A percentile compares a stretch with the other conserved stretches of the same genome.
phyloP scores from a whole-genome alignment of 2,329 filamentous ascomycete species.

The Cladosporium sp. region DNA sequence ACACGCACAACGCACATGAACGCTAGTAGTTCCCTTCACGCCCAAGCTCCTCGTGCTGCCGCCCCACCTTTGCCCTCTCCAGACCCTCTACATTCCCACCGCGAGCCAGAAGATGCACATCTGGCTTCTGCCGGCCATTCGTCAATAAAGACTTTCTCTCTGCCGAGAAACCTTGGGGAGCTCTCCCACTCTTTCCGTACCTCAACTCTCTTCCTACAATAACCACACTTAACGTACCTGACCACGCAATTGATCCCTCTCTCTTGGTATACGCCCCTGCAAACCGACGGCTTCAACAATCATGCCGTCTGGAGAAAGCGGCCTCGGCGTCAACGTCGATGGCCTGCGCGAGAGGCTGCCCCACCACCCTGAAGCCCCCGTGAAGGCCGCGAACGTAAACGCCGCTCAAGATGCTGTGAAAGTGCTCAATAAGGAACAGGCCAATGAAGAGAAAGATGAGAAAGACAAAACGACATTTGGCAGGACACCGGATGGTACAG shows the following conservation, averaged over 20 bases:
- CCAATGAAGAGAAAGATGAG: constrained; percentile 49
- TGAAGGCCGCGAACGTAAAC: constrained; percentile 37
- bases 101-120: constrained; percentile 1
- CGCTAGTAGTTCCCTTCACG: constrained; percentile 9
- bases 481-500: constrained; percentile 83
- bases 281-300: constrained; percentile 19
- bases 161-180: constrained; percentile 4
- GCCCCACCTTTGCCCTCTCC: not conserved
- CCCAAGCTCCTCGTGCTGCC: not conserved
- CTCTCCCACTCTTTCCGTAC: not conserved
- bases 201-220: not conserved
- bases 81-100: not conserved
- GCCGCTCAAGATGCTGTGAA: constrained; percentile 52
- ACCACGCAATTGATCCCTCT: not conserved
- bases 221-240: not conserved
- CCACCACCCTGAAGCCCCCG: constrained; percentile 36
- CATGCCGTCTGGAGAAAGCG: constrained; percentile 17
- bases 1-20: constrained; percentile 1
- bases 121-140: not conserved
- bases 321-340: constrained; percentile 8
- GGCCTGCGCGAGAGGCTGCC: constrained; percentile 53
- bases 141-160: constrained; percentile 14
- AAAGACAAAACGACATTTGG: constrained; percentile 80
- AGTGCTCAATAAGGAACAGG: constrained; percentile 54
- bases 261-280: constrained; percentile 4